Evolutionary conservation across 805 yeast genomes (phyloP).

Genomic region (Jamesozyma hellenica): DNA sequence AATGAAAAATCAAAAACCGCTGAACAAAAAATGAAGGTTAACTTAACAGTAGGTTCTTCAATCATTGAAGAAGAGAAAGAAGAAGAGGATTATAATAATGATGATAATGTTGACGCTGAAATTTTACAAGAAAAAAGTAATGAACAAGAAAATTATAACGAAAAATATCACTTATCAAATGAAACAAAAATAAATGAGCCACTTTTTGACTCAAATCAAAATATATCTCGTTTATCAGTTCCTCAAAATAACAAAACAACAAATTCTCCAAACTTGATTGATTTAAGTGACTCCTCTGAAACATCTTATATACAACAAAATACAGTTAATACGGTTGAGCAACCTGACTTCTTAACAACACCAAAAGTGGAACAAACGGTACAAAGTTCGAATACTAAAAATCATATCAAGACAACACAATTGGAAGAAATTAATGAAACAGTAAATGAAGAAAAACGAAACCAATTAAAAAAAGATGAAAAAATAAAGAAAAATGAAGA

Average conservation of each 20-base stretch:
- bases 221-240: no score
- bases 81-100: slow-evolving; percentile 3
- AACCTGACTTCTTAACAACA: slow-evolving; percentile 24
- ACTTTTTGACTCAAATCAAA: no score
- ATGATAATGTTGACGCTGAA: no score
- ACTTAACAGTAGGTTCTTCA: slow-evolving; percentile 10
- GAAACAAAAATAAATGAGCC: background rate
- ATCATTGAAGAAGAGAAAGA: slow-evolving; percentile 19
- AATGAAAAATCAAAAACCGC: slow-evolving; percentile 30
- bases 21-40: slow-evolving; percentile 16
- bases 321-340: slow-evolving; percentile 9
- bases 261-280: slow-evolving; percentile 31
- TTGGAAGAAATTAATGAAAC: background rate
- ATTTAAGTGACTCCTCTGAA: slow-evolving; percentile 24
- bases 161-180: background rate
- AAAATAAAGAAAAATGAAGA: background rate
- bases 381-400: background rate
- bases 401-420: background rate
- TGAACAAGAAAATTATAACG: background rate
- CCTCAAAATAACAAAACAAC: no score
- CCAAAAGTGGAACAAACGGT: slow-evolving; percentile 12
- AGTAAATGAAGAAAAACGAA: background rate
- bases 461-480: no score
- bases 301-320: background rate
- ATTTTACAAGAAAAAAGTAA: background rate